phyloP scores from a whole-genome alignment of 2,329 filamentous ascomycete species.

The Neodidymelliopsis sp. region DNA sequence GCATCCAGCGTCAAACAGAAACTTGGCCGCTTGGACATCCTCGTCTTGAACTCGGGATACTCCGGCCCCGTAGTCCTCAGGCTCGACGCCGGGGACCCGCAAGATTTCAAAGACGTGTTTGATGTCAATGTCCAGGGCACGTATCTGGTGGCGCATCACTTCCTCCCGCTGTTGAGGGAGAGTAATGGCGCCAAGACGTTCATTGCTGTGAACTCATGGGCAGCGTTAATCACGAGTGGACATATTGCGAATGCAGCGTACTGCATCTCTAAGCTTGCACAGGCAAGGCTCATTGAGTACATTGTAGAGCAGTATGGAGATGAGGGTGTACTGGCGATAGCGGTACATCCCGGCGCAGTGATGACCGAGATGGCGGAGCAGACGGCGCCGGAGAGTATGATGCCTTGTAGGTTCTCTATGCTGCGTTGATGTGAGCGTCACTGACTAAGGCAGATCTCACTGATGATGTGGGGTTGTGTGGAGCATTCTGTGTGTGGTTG shows the following conservation, averaged over 20 bases:
- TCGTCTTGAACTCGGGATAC: slow-evolving; percentile 51
- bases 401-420: slow-evolving; percentile 27
- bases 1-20: slow-evolving; percentile 29
- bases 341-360: slow-evolving; percentile 44
- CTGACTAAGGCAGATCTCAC: slow-evolving; percentile 29
- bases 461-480: slow-evolving; percentile 40
- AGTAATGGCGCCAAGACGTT: slow-evolving; percentile 32
- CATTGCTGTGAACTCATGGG: slow-evolving; percentile 40
- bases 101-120: slow-evolving; percentile 47
- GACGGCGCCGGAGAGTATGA: slow-evolving; percentile 37
- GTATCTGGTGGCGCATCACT: slow-evolving; percentile 48
- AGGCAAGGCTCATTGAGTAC: slow-evolving; percentile 37
- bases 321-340: slow-evolving; percentile 33
- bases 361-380: slow-evolving; percentile 37
- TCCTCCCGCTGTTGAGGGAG: slow-evolving; percentile 39
- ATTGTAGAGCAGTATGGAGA: slow-evolving; percentile 32
- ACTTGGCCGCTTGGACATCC: slow-evolving; percentile 44
- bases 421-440: background rate
- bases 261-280: slow-evolving; percentile 42
- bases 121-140: slow-evolving; percentile 49
- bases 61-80: slow-evolving; percentile 46
- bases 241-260: slow-evolving; percentile 50
- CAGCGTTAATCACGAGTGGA: slow-evolving; percentile 47
- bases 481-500: slow-evolving; percentile 46
- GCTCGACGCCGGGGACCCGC: slow-evolving; percentile 41